A percentile compares a stretch with the other conserved stretches of the same genome.
Evolutionary conservation across 1,139 yeast genomes (phyloP).

Genomic region (Arxiozyma heterogenica): DNA sequence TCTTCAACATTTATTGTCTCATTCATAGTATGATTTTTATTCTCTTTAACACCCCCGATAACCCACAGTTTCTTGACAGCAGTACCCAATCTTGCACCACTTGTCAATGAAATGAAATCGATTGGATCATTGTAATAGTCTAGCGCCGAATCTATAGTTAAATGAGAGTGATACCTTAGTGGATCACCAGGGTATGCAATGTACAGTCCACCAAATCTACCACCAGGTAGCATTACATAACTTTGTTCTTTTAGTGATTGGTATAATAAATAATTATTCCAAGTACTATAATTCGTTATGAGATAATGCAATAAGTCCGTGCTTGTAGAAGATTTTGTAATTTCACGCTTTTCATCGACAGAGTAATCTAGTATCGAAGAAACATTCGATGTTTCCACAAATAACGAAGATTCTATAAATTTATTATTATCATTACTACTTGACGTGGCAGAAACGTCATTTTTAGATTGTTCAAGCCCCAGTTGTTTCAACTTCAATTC

Average conservation of each 20-base stretch:
- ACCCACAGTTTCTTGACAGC: conserved; percentile 85
- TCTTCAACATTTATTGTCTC: not conserved
- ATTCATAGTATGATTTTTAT: conserved; percentile 6
- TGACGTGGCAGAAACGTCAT: not conserved
- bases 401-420: conserved; percentile 19
- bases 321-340: not conserved
- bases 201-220: conserved; percentile 82
- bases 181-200: conserved; percentile 96
- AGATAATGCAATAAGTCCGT: conserved; percentile 3
- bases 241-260: conserved; percentile 10
- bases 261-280: conserved; percentile 16
- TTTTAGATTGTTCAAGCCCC: conserved; percentile 7
- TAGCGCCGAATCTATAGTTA: conserved; percentile 49
- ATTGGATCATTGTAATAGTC: conserved; percentile 44
- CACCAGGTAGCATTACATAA: conserved; percentile 57
- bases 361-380: conserved; percentile 9
- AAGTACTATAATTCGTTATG: conserved; percentile 5
- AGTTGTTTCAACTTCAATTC: conserved; percentile 11
- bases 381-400: conserved; percentile 14
- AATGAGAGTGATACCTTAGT: conserved; percentile 77
- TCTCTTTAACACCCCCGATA: conserved; percentile 39
- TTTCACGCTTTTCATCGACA: not conserved
- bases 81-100: conserved; percentile 85
- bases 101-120: conserved; percentile 49
- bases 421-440: not conserved